Percentiles rank a stretch among this genome's conserved stretches.
Conservation (phyloP, 1,284 basidiomycete genomes). For the Porogramme epimiltina region DNA sequence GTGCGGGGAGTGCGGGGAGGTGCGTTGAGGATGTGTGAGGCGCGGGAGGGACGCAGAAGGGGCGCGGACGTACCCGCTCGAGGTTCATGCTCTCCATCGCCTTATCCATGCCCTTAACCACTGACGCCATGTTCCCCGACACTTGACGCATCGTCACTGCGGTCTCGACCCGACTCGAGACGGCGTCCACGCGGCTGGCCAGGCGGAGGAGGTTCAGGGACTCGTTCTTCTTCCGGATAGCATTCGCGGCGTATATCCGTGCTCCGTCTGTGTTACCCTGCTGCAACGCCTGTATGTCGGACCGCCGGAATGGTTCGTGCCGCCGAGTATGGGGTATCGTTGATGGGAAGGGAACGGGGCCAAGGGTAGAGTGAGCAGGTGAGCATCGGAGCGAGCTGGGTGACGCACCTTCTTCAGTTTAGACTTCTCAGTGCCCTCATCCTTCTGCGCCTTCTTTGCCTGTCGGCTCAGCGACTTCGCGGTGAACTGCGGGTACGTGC, state of each 20-base stretch:
- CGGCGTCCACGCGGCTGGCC: slow-evolving; percentile 93
- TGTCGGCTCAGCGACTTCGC: slow-evolving; percentile 91
- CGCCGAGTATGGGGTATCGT: not conserved
- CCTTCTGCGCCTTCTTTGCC: slow-evolving; percentile 95
- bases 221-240: slow-evolving; percentile 98
- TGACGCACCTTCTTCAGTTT: slow-evolving; percentile 84
- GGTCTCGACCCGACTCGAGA: slow-evolving; percentile 97
- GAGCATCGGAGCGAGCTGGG: not conserved
- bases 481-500: slow-evolving; percentile 71
- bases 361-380: not conserved
- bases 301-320: not conserved
- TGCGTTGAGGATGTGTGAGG: not conserved
- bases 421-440: slow-evolving; percentile 84
- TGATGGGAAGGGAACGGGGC: not conserved
- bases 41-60: not conserved
- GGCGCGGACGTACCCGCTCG: slow-evolving; percentile 71
- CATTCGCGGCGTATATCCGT: slow-evolving; percentile 98
- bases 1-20: not conserved
- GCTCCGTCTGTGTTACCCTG: slow-evolving; percentile 98
- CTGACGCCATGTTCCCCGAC: slow-evolving; percentile 94
- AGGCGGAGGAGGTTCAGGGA: slow-evolving; percentile 87
- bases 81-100: slow-evolving; percentile 99
- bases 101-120: slow-evolving; percentile 98
- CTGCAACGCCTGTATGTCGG: slow-evolving; percentile 76
- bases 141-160: slow-evolving; percentile 97